Evolutionary conservation across 768 basidiomycete species (phyloP).

Genomic region (Leccinum incarnatum): DNA sequence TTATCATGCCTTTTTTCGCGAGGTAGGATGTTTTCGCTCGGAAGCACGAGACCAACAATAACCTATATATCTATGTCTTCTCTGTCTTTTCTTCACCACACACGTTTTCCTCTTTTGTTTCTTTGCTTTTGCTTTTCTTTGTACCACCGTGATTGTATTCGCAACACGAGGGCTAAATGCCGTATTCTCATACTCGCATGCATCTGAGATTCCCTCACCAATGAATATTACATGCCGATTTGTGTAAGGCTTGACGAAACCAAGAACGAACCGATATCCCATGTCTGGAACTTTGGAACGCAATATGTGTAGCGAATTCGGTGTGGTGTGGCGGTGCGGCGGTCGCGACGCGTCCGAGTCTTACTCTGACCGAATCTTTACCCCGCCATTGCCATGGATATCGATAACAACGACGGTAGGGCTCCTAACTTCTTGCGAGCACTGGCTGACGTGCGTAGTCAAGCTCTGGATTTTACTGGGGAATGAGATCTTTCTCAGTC

Average conservation of each 20-base stretch:
- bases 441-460: neutral
- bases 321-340: too few species aligned
- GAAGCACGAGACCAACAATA: neutral
- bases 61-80: slow-evolving; percentile 6
- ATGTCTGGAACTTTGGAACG: too few species aligned
- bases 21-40: slow-evolving; percentile 1
- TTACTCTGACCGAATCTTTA: too few species aligned
- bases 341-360: too few species aligned
- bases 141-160: slow-evolving; percentile 14
- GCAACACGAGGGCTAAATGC: neutral
- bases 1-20: neutral
- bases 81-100: neutral
- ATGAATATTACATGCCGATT: neutral
- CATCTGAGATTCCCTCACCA: neutral
- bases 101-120: neutral
- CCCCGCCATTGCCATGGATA: neutral
- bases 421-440: neutral
- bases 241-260: too few species aligned
- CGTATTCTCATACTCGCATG: neutral
- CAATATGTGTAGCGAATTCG: too few species aligned
- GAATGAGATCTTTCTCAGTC: neutral
- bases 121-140: neutral
- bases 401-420: neutral
- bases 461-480: neutral
- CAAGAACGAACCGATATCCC: too few species aligned